Evolutionary conservation across 805 yeast genomes (phyloP).

Genomic region (Yarrowia phangngaensis): DNA sequence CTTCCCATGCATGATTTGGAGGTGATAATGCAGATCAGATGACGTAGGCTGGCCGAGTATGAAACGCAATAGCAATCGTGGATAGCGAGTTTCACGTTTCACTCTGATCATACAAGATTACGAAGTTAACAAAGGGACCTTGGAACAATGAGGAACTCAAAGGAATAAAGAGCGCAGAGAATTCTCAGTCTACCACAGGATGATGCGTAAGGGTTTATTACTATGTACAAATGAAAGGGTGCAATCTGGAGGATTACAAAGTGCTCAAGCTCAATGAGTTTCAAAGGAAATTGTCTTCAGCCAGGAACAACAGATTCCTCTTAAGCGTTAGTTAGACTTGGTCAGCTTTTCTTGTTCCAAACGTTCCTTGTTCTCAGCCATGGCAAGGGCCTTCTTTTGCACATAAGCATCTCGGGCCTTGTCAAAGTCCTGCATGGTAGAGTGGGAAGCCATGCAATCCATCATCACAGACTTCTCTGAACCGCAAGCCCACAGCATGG

Average conservation of each 20-base stretch:
- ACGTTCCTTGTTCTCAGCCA: constrained; percentile 27
- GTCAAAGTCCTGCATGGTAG: constrained; percentile 36
- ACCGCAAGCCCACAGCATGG: constrained; percentile 41
- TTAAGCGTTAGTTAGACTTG: constrained; percentile 20
- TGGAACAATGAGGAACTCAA: too few relatives aligned
- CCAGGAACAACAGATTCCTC: too few relatives aligned
- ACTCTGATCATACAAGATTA: too few relatives aligned
- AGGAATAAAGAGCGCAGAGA: too few relatives aligned
- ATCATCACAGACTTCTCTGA: constrained; percentile 38
- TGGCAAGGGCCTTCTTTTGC: constrained; percentile 33
- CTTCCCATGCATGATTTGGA: not conserved
- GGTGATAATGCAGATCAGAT: constrained; percentile 26
- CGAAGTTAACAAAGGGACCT: too few relatives aligned
- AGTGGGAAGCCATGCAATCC: constrained; percentile 40
- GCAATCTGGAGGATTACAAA: too few relatives aligned
- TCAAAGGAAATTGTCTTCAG: too few relatives aligned
- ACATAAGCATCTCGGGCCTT: constrained; percentile 36
- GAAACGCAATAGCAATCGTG: constrained; percentile 24
- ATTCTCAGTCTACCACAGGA: too few relatives aligned
- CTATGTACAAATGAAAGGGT: constrained; percentile 24
- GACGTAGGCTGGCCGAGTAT: constrained; percentile 23
- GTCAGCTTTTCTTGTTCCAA: constrained; percentile 2
- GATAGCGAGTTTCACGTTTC: too few relatives aligned
- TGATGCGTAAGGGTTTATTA: too few relatives aligned
- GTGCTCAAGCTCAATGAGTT: too few relatives aligned